phyloP scores from a whole-genome alignment of 2,329 filamentous ascomycete genomes.

The Trichoderma aggressivum region DNA sequence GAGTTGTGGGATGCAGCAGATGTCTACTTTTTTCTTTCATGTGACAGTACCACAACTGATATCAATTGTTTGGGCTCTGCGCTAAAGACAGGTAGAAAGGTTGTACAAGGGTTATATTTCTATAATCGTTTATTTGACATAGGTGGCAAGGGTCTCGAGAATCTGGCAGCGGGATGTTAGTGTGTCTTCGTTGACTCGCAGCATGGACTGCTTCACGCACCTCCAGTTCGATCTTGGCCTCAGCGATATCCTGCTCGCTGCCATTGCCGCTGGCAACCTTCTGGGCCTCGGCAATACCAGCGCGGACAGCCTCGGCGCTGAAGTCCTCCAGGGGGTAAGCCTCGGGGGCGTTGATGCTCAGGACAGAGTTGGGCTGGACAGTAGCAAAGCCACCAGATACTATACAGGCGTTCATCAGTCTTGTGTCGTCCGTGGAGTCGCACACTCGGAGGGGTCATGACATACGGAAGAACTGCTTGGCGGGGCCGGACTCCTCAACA shows the following conservation, averaged over 20 bases:
- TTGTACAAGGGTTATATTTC: constrained; percentile 42
- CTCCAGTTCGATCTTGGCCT: constrained; percentile 99
- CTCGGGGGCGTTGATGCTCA: constrained; percentile 99
- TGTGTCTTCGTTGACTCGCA: background rate
- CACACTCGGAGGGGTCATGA: constrained; percentile 29
- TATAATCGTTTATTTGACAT: constrained; percentile 68
- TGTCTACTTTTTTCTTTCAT: constrained; percentile 10
- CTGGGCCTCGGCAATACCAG: constrained; percentile 91
- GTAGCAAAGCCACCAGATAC: constrained; percentile 96
- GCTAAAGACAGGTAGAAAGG: constrained; percentile 34
- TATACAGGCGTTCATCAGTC: constrained; percentile 35
- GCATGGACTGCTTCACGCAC: constrained; percentile 44
- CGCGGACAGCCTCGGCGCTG: constrained; percentile 82
- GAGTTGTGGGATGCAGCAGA: constrained; percentile 15
- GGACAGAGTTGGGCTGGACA: constrained; percentile 87
- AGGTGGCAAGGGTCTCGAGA: constrained; percentile 77
- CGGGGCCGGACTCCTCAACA: constrained; percentile 82
- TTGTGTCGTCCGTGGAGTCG: background rate
- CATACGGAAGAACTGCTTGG: constrained; percentile 99
- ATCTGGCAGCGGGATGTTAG: constrained; percentile 49
- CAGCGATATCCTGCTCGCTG: constrained; percentile 95
- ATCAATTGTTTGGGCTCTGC: constrained; percentile 37
- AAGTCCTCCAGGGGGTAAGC: constrained; percentile 94
- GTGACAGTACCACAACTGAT: constrained; percentile 32
- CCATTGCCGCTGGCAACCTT: constrained; percentile 88